Conservation (phyloP, 116 monocot species). For the Thalassia testudinum region DNA sequence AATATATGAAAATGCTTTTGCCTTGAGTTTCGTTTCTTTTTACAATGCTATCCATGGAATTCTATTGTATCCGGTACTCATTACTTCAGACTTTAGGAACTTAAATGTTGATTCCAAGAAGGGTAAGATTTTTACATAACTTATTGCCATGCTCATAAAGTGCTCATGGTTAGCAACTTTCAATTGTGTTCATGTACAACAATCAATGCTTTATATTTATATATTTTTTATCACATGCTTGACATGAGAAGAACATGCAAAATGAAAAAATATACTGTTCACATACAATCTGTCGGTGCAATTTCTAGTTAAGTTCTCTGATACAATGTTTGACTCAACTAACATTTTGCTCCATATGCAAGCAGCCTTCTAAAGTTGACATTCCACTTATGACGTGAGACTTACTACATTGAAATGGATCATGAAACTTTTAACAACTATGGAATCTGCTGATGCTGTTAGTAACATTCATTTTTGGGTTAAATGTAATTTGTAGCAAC, state of each 20-base stretch:
- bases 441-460: slow-evolving; percentile 3
- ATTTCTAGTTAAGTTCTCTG: slow-evolving; percentile 28
- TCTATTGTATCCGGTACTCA: slow-evolving; percentile 61
- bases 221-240: slow-evolving; percentile 57
- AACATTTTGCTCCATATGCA: slow-evolving; percentile 52
- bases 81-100: slow-evolving; percentile 55
- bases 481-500: slow-evolving; percentile 29
- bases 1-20: slow-evolving; percentile 3
- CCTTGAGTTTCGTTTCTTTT: slow-evolving; percentile 6
- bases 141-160: slow-evolving; percentile 28
- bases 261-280: too few relatives aligned
- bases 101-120: slow-evolving; percentile 55
- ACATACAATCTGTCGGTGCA: slow-evolving; percentile 36
- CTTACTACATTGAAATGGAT: slow-evolving; percentile 55
- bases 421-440: slow-evolving; percentile 31
- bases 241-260: too few relatives aligned
- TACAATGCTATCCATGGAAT: slow-evolving; percentile 90
- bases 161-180: slow-evolving; percentile 73
- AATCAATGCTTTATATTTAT: slow-evolving; percentile 43
- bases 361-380: slow-evolving; percentile 18
- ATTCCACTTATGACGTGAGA: slow-evolving; percentile 70
- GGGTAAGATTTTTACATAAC: slow-evolving; percentile 27
- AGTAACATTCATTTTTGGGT: slow-evolving; percentile 35
- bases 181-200: slow-evolving; percentile 59
- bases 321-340: slow-evolving; percentile 65